Evolutionary conservation across 2,329 filamentous ascomycete genomes (phyloP).

Genomic region (Colletotrichum sp.): DNA sequence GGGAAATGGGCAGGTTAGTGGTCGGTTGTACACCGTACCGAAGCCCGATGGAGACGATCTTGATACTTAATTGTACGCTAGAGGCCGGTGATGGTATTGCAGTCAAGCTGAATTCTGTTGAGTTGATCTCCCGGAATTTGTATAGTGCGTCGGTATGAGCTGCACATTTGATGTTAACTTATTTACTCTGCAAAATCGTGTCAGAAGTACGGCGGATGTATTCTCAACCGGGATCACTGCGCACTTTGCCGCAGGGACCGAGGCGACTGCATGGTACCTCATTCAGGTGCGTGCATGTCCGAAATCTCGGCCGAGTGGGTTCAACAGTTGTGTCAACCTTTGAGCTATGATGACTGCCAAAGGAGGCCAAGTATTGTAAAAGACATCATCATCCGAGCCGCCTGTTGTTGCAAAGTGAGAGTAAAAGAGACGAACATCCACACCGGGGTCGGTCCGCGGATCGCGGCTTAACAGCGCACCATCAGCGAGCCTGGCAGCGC

Average conservation of each 20-base stretch:
- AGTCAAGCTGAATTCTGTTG: background rate
- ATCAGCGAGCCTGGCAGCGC: background rate
- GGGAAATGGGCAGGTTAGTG: background rate
- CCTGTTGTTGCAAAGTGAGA: background rate
- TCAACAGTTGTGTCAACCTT: background rate
- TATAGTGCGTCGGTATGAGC: too few relatives aligned
- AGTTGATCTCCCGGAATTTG: too few relatives aligned
- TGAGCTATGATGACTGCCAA: background rate
- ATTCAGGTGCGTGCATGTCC: background rate
- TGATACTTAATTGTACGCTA: background rate
- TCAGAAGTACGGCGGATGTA: background rate
- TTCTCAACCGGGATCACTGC: background rate
- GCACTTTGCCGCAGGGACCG: background rate
- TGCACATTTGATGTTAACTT: background rate
- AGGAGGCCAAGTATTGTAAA: background rate
- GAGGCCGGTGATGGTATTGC: background rate
- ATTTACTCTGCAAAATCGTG: background rate
- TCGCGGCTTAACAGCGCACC: background rate
- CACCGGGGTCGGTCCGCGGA: background rate
- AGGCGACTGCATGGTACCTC: background rate
- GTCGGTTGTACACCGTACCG: background rate
- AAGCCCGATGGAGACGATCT: background rate
- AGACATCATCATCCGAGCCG: background rate
- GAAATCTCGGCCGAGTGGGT: background rate
- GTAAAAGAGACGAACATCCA: background rate